These are phyloP conservation scores for Stemphylium beticola DNA, from an alignment of 2,329 filamentous ascomycete genomes.

Conservation along the genomic window DNA sequence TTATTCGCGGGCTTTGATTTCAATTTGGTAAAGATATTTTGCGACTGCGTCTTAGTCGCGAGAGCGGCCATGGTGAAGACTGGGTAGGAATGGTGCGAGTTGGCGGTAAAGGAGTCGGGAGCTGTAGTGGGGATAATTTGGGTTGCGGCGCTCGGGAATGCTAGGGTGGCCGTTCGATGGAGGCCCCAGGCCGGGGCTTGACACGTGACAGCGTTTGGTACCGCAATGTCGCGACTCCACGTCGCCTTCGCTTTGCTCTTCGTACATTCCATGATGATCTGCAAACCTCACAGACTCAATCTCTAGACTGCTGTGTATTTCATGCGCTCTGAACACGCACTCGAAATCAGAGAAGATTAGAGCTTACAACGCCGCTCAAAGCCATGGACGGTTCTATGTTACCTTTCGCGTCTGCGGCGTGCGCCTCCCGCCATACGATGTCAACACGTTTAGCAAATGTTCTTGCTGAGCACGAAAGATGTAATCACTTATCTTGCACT, in stretches of 20 bases:
- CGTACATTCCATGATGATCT: too few relatives aligned
- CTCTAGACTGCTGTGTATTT: background rate
- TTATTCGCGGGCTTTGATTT: conserved; percentile 95
- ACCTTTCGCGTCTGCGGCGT: background rate
- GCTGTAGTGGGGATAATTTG: conserved; percentile 39
- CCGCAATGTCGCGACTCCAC: background rate
- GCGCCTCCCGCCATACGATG: background rate
- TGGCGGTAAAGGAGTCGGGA: conserved; percentile 35
- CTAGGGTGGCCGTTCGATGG: conserved; percentile 25
- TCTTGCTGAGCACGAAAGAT: conserved; percentile 4
- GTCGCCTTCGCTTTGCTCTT: background rate
- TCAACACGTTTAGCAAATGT: background rate
- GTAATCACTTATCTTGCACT: conserved; percentile 10
- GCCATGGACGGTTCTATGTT: background rate
- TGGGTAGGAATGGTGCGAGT: conserved; percentile 26
- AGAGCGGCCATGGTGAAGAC: conserved; percentile 61
- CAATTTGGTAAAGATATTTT: conserved; percentile 97
- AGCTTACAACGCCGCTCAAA: background rate
- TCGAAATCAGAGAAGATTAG: background rate
- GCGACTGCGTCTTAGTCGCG: conserved; percentile 92
- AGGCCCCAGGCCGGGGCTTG: conserved; percentile 4
- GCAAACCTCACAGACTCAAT: background rate
- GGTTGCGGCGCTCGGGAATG: conserved; percentile 30
- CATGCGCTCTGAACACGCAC: background rate
- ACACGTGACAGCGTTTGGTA: conserved; percentile 20